Evolutionary conservation across 345 rosid genomes (phyloP).

Genomic region (Orychophragmus violaceus): DNA sequence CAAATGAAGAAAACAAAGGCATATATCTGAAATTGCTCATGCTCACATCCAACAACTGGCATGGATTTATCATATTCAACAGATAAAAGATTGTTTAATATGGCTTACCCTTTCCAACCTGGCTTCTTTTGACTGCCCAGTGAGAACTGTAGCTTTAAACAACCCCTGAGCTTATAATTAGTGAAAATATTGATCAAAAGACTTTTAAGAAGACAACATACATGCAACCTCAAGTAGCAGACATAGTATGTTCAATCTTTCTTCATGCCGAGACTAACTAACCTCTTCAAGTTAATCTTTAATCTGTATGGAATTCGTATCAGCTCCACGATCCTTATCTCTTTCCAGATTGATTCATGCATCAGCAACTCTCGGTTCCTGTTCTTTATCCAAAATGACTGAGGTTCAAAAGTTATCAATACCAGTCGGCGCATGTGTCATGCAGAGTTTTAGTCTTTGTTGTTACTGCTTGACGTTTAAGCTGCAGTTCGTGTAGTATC

Average conservation of each 20-base stretch:
- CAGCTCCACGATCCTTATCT: slow-evolving; percentile 36
- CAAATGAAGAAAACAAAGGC: slow-evolving; percentile 3
- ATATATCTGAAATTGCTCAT: background rate
- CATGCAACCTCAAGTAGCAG: background rate
- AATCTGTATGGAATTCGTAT: slow-evolving; percentile 36
- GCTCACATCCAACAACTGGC: background rate
- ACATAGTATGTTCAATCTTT: background rate
- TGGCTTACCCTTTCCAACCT: slow-evolving; percentile 86
- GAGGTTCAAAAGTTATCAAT: too few relatives aligned
- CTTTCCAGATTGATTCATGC: slow-evolving; percentile 38
- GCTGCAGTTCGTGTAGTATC: too few relatives aligned
- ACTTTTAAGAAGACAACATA: background rate
- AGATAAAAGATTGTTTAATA: background rate
- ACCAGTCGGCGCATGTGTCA: too few relatives aligned
- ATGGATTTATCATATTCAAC: background rate
- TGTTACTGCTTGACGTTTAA: too few relatives aligned
- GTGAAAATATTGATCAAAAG: slow-evolving; percentile 20
- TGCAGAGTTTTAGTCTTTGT: too few relatives aligned
- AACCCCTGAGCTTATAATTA: slow-evolving; percentile 85
- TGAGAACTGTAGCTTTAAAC: slow-evolving; percentile 67
- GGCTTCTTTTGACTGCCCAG: slow-evolving; percentile 96
- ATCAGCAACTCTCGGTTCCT: slow-evolving; percentile 22
- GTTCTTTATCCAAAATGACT: slow-evolving; percentile 39
- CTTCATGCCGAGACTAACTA: slow-evolving; percentile 13
- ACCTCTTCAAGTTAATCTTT: slow-evolving; percentile 97